Percentiles rank a stretch among this genome's conserved stretches.
Conservation (phyloP, 257 asterid genomes). For the Capsicum rhomboideum region DNA sequence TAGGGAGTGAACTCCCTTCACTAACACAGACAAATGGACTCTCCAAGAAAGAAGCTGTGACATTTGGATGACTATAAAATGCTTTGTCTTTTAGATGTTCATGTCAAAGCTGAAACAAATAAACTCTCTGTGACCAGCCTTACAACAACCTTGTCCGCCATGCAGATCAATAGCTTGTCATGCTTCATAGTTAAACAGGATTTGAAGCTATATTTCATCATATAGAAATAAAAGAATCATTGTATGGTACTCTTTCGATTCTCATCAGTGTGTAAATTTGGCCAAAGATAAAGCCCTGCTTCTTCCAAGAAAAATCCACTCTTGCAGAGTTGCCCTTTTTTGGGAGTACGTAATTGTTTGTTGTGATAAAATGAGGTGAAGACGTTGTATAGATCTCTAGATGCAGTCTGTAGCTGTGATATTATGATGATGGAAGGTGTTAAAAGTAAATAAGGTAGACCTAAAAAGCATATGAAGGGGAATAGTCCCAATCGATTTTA, state of each 20-base stretch:
- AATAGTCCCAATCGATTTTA: neutral
- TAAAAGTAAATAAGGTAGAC: neutral
- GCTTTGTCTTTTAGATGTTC: neutral
- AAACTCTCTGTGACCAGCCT: neutral
- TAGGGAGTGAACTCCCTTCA: conserved; percentile 5
- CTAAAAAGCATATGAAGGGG: neutral
- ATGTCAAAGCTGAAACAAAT: neutral
- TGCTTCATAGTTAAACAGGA: neutral
- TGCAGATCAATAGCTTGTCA: neutral
- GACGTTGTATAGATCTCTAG: neutral
- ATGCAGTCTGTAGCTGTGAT: neutral
- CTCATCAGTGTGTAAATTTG: neutral
- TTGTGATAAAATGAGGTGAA: neutral
- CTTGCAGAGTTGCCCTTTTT: neutral
- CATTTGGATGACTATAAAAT: conserved; percentile 9
- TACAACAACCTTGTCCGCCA: neutral
- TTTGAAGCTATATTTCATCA: neutral
- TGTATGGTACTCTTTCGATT: neutral
- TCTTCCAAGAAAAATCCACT: neutral
- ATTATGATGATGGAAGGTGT: neutral
- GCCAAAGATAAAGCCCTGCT: neutral
- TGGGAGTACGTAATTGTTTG: neutral
- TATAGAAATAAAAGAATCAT: neutral
- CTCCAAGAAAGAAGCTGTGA: conserved; percentile 17
- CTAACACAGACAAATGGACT: conserved; percentile 10